Conservation (phyloP, 176 grass and related monocot genomes). For the Pontederia crassipes region DNA sequence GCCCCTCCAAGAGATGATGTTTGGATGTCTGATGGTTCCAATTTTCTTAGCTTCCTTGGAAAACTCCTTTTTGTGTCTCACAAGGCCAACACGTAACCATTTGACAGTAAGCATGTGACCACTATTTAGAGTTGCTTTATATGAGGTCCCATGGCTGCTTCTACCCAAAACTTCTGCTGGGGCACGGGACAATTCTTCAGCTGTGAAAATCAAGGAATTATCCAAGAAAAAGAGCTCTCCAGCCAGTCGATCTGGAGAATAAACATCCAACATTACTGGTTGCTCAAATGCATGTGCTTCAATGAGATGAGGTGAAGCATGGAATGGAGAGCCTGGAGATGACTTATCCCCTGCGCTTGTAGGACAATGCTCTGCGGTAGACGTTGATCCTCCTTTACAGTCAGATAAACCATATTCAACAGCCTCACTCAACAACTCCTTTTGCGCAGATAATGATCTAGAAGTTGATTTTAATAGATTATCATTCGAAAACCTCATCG, state of each 20-base stretch:
- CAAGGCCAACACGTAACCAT: constrained; percentile 79
- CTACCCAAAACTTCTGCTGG: constrained; percentile 91
- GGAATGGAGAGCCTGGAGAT: constrained; percentile 30
- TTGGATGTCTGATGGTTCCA: constrained; percentile 62
- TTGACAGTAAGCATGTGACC: constrained; percentile 80
- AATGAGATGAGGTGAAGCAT: constrained; percentile 35
- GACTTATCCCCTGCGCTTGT: constrained; percentile 22
- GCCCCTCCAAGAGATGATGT: constrained; percentile 77
- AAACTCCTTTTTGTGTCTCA: constrained; percentile 87
- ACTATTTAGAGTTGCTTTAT: constrained; percentile 61
- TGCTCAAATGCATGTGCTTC: constrained; percentile 47
- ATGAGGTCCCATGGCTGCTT: constrained; percentile 81
- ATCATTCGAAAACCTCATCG: constrained; percentile 90
- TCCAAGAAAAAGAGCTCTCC: constrained; percentile 87
- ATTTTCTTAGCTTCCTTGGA: constrained; percentile 79
- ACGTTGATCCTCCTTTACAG: constrained; percentile 34
- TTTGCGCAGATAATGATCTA: constrained; percentile 80
- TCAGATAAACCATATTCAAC: constrained; percentile 60
- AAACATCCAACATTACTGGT: constrained; percentile 57
- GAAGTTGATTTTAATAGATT: constrained; percentile 55
- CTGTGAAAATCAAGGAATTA: constrained; percentile 61
- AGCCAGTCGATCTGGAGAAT: constrained; percentile 70
- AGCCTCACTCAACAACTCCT: constrained; percentile 65
- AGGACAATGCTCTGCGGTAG: constrained; percentile 30
- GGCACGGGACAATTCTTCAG: constrained; percentile 77